Evolutionary conservation across 176 grass and related monocot species (phyloP), one percentile per base, ranked within the genome.

Genomic region (Zizania latifolia): DNA sequence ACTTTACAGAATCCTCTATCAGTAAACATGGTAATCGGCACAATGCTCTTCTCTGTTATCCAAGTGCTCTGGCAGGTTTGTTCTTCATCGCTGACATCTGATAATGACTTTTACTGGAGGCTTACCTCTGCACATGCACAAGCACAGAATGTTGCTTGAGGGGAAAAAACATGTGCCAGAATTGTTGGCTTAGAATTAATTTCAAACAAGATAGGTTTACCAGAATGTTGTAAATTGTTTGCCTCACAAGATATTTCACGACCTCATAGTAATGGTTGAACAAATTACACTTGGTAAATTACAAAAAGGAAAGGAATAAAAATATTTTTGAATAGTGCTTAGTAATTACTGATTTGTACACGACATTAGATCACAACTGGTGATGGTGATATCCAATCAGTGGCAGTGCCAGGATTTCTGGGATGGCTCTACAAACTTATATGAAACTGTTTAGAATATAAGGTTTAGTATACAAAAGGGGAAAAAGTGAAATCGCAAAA

Each of bases 21-120:
- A 45, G 54, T 85, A 50, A 92, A 90, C 76, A 84, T 98, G 67
- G 91, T 94, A 69, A 98, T 98, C 53, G 83, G 95, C 78, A 90
- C 91, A 54, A 98, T 86, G 84, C 86, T 98, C 56, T 98, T 94
- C 84, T 94, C 91, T 50, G 82, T 94, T 68, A 89, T 98, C 65
- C 95, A 98, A 75, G 89, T 98, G 61, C 51, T 94, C 29, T 98
- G 95, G 91, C 91, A 92, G 95, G 95, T 98, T 68, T 67, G 86
- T 21, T 93, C 12, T 32, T 80, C 78, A 62, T 34, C 53, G 44
- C 27, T 60, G 35, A 41, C 10, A 45, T 19, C 5, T 70, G 13
- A 53, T 13, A 2, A 17, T 13, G 33, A n/a, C 58, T 26, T 48
- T 61, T 57, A 33, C 50, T 70, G 59, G 22, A 24, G 22, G 9